Base-by-base conservation (phyloP, 225 moss, liverwort and hornwort genomes). In the Marchantia paleacea region DNA sequence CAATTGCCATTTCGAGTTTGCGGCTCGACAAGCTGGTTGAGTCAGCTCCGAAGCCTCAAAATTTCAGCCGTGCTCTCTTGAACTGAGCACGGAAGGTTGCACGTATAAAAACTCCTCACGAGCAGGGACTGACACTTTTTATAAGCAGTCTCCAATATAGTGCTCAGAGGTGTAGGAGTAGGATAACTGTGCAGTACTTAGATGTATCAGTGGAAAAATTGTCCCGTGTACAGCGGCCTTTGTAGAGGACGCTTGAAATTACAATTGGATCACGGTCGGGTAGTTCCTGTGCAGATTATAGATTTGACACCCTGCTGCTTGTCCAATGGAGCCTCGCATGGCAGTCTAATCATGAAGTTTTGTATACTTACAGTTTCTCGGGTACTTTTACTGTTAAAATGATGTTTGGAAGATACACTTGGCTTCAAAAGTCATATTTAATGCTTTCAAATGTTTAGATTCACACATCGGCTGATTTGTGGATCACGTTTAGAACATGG, bases 111-210 rank as follows among this genome's bases (percentile, higher is more conserved):
- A 71, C 80, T 82, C 75, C 79, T 75, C 76, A 69, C 78, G 55
- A 49, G 75, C 31, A 60, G 49, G 48, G 75, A 69, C 79, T 85
- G 79, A 85, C 70, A 31, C 69, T 28, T 79, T 77, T 69, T 65
- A 55, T 15, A 20, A 76, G 66, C 78, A 84, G 81, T 81, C 73
- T 74, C 62, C 52, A 39, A 9, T 60, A 50, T n/a, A 58, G 74
- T 81, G 70, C 61, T 61, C 52, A 80, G 80, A 85, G 79, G 49
- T 80, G 85, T 71, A 85, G 69, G 82, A 80, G 71, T 61, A 60
- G 58, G 49, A 80, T 82, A 82, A 75, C 54, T 79, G 54, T 76
- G 28, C 76, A 79, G 57, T 28, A 64, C 52, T 77, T 30, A 76
- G 64, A 76, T 79, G 58, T 79, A 71, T 72, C 65, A 74, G 81